Percentiles rank a stretch among this genome's conserved stretches.
Conservation (phyloP, 345 rosid species). For the Camelina neglecta region DNA sequence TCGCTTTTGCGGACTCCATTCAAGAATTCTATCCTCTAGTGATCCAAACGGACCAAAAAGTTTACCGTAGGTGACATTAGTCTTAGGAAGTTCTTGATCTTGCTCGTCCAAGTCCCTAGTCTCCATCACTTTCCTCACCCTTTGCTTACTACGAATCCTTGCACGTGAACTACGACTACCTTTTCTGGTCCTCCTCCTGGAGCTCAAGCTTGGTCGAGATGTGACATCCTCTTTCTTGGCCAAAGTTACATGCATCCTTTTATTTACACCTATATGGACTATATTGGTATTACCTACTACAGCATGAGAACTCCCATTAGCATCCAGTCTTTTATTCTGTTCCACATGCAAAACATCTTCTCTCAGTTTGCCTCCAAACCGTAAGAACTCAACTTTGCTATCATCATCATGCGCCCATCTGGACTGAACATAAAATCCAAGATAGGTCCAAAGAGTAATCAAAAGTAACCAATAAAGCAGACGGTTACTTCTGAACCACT, state of each 20-base stretch:
- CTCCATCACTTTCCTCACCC: conserved; percentile 46
- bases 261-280: conserved; percentile 47
- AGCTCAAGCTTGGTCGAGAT: conserved; percentile 45
- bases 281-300: conserved; percentile 52
- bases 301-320: conserved; percentile 50
- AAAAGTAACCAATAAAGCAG: conserved; percentile 89
- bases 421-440: conserved; percentile 94
- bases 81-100: conserved; percentile 67
- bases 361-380: conserved; percentile 61
- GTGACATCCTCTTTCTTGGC: conserved; percentile 54
- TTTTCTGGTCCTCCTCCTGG: conserved; percentile 61
- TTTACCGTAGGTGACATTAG: conserved; percentile 69
- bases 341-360: conserved; percentile 46
- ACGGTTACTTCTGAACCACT: conserved; percentile 82
- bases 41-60: conserved; percentile 92
- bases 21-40: conserved; percentile 71
- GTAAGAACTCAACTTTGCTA: conserved; percentile 67
- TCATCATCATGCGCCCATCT: conserved; percentile 95
- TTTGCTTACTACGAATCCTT: conserved; percentile 55
- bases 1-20: conserved; percentile 92
- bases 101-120: conserved; percentile 51
- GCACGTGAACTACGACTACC: conserved; percentile 49
- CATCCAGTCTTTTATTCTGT: conserved; percentile 49
- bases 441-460: conserved; percentile 96
- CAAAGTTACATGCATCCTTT: conserved; percentile 55